These are phyloP conservation scores for Xylariaceae sp. DNA, from an alignment of 2,329 filamentous ascomycete genomes.

Conservation along the genomic window DNA sequence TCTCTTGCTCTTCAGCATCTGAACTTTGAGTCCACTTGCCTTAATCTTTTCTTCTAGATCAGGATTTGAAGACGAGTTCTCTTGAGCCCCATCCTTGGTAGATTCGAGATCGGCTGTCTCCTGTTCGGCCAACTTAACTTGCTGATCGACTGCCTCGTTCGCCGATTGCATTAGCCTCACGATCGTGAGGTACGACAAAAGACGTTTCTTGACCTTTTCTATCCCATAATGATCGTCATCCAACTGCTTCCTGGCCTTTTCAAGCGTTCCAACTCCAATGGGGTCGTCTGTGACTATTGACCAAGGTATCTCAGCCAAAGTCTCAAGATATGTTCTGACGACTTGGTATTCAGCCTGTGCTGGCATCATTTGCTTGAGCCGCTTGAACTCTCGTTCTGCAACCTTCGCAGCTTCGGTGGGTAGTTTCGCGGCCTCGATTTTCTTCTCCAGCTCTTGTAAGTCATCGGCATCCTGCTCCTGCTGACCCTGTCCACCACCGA, in stretches of 20 bases:
- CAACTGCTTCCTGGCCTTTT: conserved; percentile 78
- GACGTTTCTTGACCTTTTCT: conserved; percentile 93
- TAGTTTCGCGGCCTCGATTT: conserved; percentile 74
- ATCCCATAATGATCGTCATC: conserved; percentile 96
- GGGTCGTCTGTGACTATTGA: conserved; percentile 78
- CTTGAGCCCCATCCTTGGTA: conserved; percentile 32
- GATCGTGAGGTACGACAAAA: conserved; percentile 95
- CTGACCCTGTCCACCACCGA: conserved; percentile 48
- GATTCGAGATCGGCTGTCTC: conserved; percentile 44
- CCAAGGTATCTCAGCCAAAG: conserved; percentile 92
- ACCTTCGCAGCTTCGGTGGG: conserved; percentile 82
- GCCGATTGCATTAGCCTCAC: conserved; percentile 88
- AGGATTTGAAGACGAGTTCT: conserved; percentile 27
- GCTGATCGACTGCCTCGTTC: conserved; percentile 75
- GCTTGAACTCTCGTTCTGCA: conserved; percentile 82
- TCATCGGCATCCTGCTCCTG: conserved; percentile 84
- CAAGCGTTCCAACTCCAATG: conserved; percentile 74
- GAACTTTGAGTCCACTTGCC: conserved; percentile 58
- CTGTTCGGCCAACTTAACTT: conserved; percentile 66
- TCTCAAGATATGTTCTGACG: conserved; percentile 89
- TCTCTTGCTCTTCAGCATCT: conserved; percentile 73
- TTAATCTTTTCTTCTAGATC: conserved; percentile 36
- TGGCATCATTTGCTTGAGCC: conserved; percentile 91
- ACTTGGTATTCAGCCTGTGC: conserved; percentile 96
- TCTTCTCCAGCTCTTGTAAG: conserved; percentile 85